A percentile compares a stretch with the other conserved stretches of the same genome.
phyloP scores from a whole-genome alignment of 768 basidiomycete genomes.

The Butyriboletus loyo region DNA sequence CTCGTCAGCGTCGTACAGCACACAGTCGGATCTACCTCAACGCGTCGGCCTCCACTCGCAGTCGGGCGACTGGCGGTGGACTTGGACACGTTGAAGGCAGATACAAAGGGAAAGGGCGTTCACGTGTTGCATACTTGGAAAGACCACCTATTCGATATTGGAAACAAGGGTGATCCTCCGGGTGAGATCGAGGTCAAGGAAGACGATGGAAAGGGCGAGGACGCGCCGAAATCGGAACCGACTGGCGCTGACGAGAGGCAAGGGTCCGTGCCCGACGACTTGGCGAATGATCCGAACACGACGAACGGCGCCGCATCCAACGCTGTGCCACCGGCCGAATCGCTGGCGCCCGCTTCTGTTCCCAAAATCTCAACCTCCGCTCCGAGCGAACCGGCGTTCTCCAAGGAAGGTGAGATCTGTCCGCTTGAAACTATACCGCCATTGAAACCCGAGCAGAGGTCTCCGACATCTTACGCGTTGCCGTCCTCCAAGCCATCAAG shows the following conservation, averaged over 20 bases:
- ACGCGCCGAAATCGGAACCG: conserved; percentile 11
- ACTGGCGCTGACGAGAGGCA: conserved; percentile 1
- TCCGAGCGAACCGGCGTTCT: conserved; percentile 12
- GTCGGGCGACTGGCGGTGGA: conserved; percentile 70
- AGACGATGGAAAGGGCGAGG: conserved; percentile 6
- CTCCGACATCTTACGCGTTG: conserved; percentile 47
- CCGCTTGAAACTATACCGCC: background rate
- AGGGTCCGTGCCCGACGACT: conserved; percentile 9
- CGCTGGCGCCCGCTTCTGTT: background rate
- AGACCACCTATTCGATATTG: conserved; percentile 72
- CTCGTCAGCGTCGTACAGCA: conserved; percentile 64
- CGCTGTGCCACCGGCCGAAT: conserved; percentile 8
- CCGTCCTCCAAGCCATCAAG: conserved; percentile 66
- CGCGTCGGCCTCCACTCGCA: conserved; percentile 54
- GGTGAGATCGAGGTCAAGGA: conserved; percentile 32
- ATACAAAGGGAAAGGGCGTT: conserved; percentile 76
- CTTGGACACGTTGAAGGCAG: conserved; percentile 44
- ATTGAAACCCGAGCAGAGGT: conserved; percentile 19
- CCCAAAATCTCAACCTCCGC: conserved; percentile 4
- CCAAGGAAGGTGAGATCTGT: conserved; percentile 29
- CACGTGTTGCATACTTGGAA: conserved; percentile 72
- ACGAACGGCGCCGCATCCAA: conserved; percentile 25
- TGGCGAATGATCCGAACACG: conserved; percentile 4
- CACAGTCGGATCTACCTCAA: conserved; percentile 29
- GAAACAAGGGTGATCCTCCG: conserved; percentile 59